phyloP scores from a whole-genome alignment of 306 rosid genomes.

The Cucurbita ficifolia region DNA sequence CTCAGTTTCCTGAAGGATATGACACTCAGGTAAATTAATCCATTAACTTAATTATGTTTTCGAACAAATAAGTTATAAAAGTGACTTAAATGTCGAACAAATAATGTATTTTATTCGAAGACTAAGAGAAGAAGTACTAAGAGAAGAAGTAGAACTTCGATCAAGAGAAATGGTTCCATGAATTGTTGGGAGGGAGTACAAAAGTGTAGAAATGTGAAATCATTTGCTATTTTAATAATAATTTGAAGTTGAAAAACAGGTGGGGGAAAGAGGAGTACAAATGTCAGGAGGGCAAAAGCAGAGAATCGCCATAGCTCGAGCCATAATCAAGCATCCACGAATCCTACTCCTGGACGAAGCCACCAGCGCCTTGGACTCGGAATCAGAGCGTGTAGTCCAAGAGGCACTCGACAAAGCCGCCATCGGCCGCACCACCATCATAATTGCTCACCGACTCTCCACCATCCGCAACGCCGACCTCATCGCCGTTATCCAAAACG shows the following conservation, averaged over 20 bases:
- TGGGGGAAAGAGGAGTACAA: constrained; percentile 80
- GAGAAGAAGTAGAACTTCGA: too few species aligned
- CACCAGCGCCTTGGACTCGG: constrained; percentile 77
- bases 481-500: constrained; percentile 59
- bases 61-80: too few species aligned
- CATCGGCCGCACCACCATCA: constrained; percentile 65
- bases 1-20: constrained; percentile 51
- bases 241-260: background rate
- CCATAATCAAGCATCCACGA: constrained; percentile 53
- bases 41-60: too few species aligned
- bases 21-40: constrained; percentile 59
- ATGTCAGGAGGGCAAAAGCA: constrained; percentile 98
- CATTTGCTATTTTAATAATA: too few species aligned
- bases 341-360: constrained; percentile 78
- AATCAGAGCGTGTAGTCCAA: constrained; percentile 75
- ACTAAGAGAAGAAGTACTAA: too few species aligned
- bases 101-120: too few species aligned
- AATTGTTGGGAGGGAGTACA: too few species aligned
- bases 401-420: constrained; percentile 70
- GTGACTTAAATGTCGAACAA: too few species aligned
- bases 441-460: constrained; percentile 79
- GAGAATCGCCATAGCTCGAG: constrained; percentile 81
- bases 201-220: too few species aligned
- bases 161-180: too few species aligned
- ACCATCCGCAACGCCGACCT: constrained; percentile 55